Conservation (phyloP, 352 stramenopile species). For the Pythium aristosporum region DNA sequence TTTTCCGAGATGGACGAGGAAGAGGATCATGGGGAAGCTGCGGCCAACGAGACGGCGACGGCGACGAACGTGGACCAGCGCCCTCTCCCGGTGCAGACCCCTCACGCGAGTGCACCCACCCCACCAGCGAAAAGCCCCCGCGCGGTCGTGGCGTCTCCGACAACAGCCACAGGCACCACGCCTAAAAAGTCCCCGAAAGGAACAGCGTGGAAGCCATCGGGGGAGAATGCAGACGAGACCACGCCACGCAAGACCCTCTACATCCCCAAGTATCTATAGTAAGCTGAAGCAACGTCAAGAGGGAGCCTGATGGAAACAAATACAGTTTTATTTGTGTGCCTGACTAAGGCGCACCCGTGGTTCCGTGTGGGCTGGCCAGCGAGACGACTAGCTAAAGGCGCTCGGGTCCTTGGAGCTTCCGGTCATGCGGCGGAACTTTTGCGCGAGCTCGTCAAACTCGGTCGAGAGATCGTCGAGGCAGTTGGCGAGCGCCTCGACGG, state of each 20-base stretch:
- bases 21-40: conserved; percentile 3
- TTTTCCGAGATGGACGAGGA: conserved; percentile 28
- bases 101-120: background rate
- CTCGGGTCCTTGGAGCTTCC: conserved; percentile 85
- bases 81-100: background rate
- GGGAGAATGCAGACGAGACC: background rate
- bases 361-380: no score
- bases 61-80: background rate
- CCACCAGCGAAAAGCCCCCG: background rate
- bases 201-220: background rate
- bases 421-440: conserved; percentile 79
- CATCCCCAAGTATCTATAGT: conserved; percentile 31
- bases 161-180: background rate
- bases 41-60: background rate
- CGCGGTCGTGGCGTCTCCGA: background rate
- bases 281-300: background rate
- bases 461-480: conserved; percentile 85
- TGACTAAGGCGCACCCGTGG: background rate
- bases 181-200: background rate
- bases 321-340: background rate
- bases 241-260: conserved; percentile 22
- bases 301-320: background rate
- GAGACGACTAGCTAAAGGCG: conserved; percentile 61
- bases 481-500: conserved; percentile 78
- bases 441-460: conserved; percentile 85